Evolutionary conservation across 2,329 filamentous ascomycete genomes (phyloP).

Genomic region (Aspergillus pseudotamarii): DNA sequence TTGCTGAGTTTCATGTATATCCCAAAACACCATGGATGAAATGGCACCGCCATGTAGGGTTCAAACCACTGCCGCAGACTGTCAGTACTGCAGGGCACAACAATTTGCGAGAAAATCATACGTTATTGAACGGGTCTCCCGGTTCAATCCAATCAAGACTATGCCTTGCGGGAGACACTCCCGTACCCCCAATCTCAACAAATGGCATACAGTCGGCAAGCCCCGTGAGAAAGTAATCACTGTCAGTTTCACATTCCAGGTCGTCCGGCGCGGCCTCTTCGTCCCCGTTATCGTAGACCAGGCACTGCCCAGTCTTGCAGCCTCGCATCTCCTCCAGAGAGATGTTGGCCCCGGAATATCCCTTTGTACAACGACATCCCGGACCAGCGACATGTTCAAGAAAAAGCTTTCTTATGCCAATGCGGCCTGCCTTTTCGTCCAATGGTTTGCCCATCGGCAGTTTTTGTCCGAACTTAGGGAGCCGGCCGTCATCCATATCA

Average conservation of each 20-base stretch:
- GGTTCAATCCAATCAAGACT: no score
- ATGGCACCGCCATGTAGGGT: neutral
- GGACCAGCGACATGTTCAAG: constrained; percentile 4
- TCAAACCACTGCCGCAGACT: no score
- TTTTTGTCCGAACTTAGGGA: neutral
- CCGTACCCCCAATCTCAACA: no score
- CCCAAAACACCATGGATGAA: constrained; percentile 8
- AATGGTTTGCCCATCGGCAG: neutral
- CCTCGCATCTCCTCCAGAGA: constrained; percentile 6
- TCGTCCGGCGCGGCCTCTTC: constrained; percentile 1
- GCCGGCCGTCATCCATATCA: neutral
- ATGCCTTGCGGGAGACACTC: no score
- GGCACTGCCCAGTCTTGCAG: constrained; percentile 4
- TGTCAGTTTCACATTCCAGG: neutral
- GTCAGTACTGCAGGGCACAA: no score
- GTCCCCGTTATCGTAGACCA: neutral
- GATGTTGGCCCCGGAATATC: neutral
- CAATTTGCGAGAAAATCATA: neutral
- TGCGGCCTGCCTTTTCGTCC: neutral
- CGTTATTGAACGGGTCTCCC: neutral
- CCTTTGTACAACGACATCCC: neutral
- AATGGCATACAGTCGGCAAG: neutral
- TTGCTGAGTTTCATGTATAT: neutral
- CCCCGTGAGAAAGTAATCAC: constrained; percentile 4
- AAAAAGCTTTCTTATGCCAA: neutral